These are phyloP conservation scores for Cutaneotrichosporon daszewskae DNA, from an alignment of 1,284 basidiomycete species.

Conservation along the genomic window DNA sequence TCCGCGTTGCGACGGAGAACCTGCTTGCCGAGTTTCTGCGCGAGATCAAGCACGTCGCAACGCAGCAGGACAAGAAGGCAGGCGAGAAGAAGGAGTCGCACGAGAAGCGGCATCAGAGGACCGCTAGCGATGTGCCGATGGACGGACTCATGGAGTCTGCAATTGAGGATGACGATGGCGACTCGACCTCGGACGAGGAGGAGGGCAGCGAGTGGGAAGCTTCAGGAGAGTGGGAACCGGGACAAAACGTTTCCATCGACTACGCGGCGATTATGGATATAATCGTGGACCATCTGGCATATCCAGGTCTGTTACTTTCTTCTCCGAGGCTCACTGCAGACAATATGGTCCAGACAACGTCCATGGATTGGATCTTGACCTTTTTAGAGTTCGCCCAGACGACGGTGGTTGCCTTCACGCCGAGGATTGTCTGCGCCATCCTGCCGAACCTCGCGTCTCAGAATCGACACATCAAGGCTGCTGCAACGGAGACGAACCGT, in stretches of 20 bases:
- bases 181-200: slow-evolving; percentile 22
- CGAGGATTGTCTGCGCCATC: slow-evolving; percentile 83
- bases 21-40: slow-evolving; percentile 86
- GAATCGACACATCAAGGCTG: slow-evolving; percentile 71
- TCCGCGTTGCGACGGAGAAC: slow-evolving; percentile 84
- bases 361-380: slow-evolving; percentile 85
- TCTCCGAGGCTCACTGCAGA: slow-evolving; percentile 51
- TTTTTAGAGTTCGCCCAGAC: slow-evolving; percentile 83
- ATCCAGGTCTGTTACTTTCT: slow-evolving; percentile 62
- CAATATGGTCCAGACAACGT: slow-evolving; percentile 81
- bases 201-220: slow-evolving; percentile 40
- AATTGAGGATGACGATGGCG: slow-evolving; percentile 20
- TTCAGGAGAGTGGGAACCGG: slow-evolving; percentile 72
- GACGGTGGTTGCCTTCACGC: slow-evolving; percentile 91
- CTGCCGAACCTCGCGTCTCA: slow-evolving; percentile 80
- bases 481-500: slow-evolving; percentile 81
- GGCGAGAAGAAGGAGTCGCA: slow-evolving; percentile 8
- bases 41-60: slow-evolving; percentile 81
- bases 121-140: slow-evolving; percentile 32
- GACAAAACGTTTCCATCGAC: slow-evolving; percentile 86
- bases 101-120: slow-evolving; percentile 28
- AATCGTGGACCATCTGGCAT: slow-evolving; percentile 79
- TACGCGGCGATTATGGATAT: slow-evolving; percentile 91
- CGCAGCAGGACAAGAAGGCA: slow-evolving; percentile 51
- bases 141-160: slow-evolving; percentile 12